Conservation (phyloP, 129 eudicot species). For the Chrysanthemum seticuspe region DNA sequence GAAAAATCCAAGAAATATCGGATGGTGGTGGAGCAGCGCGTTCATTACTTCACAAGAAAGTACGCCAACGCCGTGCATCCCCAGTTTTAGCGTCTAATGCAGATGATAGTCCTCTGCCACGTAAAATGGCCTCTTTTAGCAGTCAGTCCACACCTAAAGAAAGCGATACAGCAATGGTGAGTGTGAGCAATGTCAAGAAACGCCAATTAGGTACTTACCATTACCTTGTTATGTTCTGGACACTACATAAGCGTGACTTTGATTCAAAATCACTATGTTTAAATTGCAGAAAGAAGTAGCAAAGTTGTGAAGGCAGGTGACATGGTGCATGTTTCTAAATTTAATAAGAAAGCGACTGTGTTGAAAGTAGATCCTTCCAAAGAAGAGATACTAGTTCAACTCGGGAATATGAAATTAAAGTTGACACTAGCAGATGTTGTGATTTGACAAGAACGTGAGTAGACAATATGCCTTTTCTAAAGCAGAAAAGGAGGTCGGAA, state of each 20-base stretch:
- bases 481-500: neutral
- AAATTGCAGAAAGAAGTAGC: slow-evolving; percentile 40
- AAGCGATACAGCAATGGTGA: slow-evolving; percentile 8
- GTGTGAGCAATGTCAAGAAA: slow-evolving; percentile 17
- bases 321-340: slow-evolving; percentile 64
- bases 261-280: neutral
- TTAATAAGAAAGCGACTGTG: slow-evolving; percentile 63
- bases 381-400: slow-evolving; percentile 70
- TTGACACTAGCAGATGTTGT: slow-evolving; percentile 54
- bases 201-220: slow-evolving; percentile 42
- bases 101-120: slow-evolving; percentile 19
- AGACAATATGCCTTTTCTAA: too few species aligned
- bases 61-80: slow-evolving; percentile 53
- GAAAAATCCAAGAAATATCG: slow-evolving; percentile 64
- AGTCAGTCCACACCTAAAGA: slow-evolving; percentile 29
- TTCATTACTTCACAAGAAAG: slow-evolving; percentile 65
- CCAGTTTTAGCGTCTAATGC: slow-evolving; percentile 25
- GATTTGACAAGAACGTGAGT: slow-evolving; percentile 32
- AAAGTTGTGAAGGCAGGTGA: slow-evolving; percentile 71
- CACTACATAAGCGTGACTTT: neutral
- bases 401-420: slow-evolving; percentile 72
- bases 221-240: slow-evolving; percentile 14
- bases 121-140: slow-evolving; percentile 10
- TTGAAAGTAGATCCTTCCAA: slow-evolving; percentile 64
- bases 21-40: slow-evolving; percentile 71